Evolutionary conservation across 1,284 basidiomycete species (phyloP).

Genomic region (Leccinum olivaceoglutinosum): DNA sequence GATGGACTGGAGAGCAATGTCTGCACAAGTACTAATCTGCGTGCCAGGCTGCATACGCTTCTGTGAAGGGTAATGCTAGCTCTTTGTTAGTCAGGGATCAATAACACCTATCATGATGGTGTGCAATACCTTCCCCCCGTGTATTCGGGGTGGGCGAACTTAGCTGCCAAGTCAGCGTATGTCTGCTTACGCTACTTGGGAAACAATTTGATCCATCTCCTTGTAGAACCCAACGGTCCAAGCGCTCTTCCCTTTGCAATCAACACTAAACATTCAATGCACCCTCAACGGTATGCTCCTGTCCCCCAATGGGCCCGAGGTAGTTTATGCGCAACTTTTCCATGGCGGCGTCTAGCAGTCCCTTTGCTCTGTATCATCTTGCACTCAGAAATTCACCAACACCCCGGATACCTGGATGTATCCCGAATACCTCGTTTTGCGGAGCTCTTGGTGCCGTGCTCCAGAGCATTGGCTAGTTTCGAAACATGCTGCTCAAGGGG

Average conservation of each 20-base stretch:
- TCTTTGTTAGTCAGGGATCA: conserved; percentile 30
- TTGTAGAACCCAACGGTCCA: conserved; percentile 74
- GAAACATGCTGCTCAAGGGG: conserved; percentile 72
- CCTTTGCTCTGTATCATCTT: conserved; percentile 68
- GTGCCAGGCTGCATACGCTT: no score
- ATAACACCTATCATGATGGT: conserved; percentile 36
- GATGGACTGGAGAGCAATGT: no score
- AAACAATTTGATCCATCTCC: conserved; percentile 2
- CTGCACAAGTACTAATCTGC: no score
- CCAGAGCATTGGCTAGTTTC: conserved; percentile 84
- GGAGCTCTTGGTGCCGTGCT: conserved; percentile 52
- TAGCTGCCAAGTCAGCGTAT: conserved; percentile 70
- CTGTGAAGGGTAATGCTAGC: no score
- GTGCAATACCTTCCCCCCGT: conserved; percentile 32
- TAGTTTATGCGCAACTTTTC: conserved; percentile 71
- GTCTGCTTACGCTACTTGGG: conserved; percentile 27
- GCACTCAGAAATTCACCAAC: conserved; percentile 51
- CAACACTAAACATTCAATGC: conserved; percentile 73
- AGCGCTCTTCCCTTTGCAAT: conserved; percentile 60
- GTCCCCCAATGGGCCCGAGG: conserved; percentile 49
- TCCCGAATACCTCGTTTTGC: conserved; percentile 64
- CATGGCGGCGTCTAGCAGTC: conserved; percentile 85
- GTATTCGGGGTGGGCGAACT: conserved; percentile 68
- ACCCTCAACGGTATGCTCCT: conserved; percentile 47
- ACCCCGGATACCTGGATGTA: conserved; percentile 57